These are phyloP conservation scores for Colletotrichum paranaense DNA, from an alignment of 2,329 filamentous ascomycete species.

Conservation along the genomic window DNA sequence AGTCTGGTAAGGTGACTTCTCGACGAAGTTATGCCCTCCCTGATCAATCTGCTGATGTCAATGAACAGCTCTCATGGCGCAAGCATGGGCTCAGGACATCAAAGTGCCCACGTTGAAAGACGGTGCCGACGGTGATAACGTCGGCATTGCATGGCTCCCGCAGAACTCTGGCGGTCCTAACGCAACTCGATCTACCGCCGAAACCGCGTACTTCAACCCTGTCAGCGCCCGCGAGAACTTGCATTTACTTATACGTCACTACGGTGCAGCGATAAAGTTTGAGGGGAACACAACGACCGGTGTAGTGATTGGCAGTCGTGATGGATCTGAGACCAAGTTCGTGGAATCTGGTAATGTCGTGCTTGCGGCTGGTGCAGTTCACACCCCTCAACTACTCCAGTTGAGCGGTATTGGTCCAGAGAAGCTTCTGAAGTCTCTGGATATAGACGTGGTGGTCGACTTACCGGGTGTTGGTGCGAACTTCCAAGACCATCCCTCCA, in stretches of 20 bases:
- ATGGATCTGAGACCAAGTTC: constrained; percentile 27
- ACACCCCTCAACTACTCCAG: constrained; percentile 67
- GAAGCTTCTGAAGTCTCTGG: constrained; percentile 48
- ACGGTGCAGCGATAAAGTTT: constrained; percentile 39
- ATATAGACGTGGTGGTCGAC: constrained; percentile 64
- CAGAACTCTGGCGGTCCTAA: constrained; percentile 37
- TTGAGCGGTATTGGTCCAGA: constrained; percentile 68
- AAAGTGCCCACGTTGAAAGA: constrained; percentile 31
- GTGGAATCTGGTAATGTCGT: constrained; percentile 42
- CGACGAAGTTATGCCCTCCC: background rate
- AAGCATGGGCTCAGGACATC: constrained; percentile 37
- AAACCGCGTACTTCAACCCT: constrained; percentile 39
- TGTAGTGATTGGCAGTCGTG: constrained; percentile 39
- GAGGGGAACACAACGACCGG: constrained; percentile 49
- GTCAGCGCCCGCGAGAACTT: constrained; percentile 36
- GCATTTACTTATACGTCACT: constrained; percentile 38
- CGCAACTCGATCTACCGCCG: constrained; percentile 37
- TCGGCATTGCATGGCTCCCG: constrained; percentile 40
- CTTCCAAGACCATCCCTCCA: constrained; percentile 51
- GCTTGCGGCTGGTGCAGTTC: constrained; percentile 57
- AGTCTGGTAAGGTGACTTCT: constrained; percentile 20
- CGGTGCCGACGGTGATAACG: constrained; percentile 39
- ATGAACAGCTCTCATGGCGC: constrained; percentile 21
- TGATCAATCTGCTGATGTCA: background rate
- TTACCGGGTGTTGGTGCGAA: constrained; percentile 56